Percentiles rank a stretch among this genome's conserved stretches.
Conservation (phyloP, 768 basidiomycete genomes). For the Leccinum fibrillosum region DNA sequence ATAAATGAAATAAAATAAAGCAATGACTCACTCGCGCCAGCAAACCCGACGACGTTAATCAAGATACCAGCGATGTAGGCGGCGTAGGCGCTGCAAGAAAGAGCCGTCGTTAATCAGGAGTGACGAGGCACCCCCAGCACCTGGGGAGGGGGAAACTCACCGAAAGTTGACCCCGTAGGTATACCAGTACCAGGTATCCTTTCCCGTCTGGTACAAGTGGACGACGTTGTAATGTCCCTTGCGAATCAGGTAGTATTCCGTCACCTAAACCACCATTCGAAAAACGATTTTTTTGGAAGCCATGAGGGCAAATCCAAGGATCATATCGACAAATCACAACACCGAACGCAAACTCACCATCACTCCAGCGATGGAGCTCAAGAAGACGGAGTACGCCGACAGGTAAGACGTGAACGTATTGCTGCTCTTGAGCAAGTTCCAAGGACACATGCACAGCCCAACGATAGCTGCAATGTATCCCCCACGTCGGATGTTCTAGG, state of each 20-base stretch:
- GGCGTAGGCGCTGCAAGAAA: constrained; percentile 48
- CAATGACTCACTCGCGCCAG: constrained; percentile 56
- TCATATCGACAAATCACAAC: neutral
- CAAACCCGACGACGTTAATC: constrained; percentile 81
- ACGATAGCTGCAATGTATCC: constrained; percentile 81
- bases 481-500: constrained; percentile 76
- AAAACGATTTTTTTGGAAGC: neutral
- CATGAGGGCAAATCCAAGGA: neutral
- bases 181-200: constrained; percentile 73
- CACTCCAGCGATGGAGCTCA: constrained; percentile 77
- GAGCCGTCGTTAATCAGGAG: neutral
- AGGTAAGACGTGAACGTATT: constrained; percentile 80
- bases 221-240: constrained; percentile 66
- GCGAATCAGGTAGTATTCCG: constrained; percentile 74
- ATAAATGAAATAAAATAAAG: neutral
- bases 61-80: constrained; percentile 73
- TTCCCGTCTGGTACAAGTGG: constrained; percentile 60
- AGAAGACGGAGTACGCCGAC: constrained; percentile 77
- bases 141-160: constrained; percentile 27
- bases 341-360: constrained; percentile 47
- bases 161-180: constrained; percentile 71
- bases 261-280: constrained; percentile 44
- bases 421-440: constrained; percentile 71
- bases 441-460: constrained; percentile 72
- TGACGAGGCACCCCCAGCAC: neutral